phyloP scores from a whole-genome alignment of 257 asterid genomes.

The Lycium ferocissimum region DNA sequence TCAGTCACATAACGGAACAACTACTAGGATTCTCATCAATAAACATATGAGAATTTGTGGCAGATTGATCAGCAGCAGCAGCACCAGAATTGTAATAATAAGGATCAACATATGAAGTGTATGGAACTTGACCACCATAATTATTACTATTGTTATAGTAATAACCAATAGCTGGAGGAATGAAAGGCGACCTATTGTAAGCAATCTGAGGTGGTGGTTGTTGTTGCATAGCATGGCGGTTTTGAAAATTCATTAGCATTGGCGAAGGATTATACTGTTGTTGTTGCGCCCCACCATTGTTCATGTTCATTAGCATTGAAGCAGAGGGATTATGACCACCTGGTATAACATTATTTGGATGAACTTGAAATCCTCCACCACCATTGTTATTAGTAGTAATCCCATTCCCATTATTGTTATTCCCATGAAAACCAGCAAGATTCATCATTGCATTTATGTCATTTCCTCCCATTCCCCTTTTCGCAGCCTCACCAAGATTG shows the following conservation, averaged over 20 bases:
- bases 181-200: constrained; percentile 63
- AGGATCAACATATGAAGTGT: constrained; percentile 33
- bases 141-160: constrained; percentile 51
- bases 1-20: constrained; percentile 65
- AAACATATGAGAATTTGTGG: constrained; percentile 48
- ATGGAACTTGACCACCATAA: constrained; percentile 45
- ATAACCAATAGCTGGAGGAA: constrained; percentile 62
- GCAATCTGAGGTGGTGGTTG: constrained; percentile 63
- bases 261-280: constrained; percentile 46
- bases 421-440: constrained; percentile 72
- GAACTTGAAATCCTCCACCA: constrained; percentile 34
- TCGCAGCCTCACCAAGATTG: constrained; percentile 38
- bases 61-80: constrained; percentile 38
- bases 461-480: constrained; percentile 35
- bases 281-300: constrained; percentile 29
- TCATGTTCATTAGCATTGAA: constrained; percentile 50
- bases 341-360: constrained; percentile 33
- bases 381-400: constrained; percentile 9
- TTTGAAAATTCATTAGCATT: constrained; percentile 58
- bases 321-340: constrained; percentile 50
- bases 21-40: constrained; percentile 69
- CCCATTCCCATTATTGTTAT: constrained; percentile 33
- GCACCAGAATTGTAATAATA: constrained; percentile 29
- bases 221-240: constrained; percentile 53
- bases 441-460: constrained; percentile 65